Base-by-base conservation (phyloP, 805 yeast genomes). In the Candida ortonii region DNA sequence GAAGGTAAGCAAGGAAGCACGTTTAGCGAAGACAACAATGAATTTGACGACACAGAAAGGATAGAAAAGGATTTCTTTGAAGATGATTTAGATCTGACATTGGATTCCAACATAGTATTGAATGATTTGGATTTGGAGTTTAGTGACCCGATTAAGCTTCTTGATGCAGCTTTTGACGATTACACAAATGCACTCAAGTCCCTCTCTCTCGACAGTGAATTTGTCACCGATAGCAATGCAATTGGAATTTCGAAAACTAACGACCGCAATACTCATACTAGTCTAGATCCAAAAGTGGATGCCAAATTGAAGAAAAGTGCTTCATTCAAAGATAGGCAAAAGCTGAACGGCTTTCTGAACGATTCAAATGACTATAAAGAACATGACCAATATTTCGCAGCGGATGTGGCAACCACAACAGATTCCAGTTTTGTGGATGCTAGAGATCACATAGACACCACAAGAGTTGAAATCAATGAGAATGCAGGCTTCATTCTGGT, bases 91-190 rank as follows among this genome's bases (percentile, higher is more conserved):
- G 38, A 50, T 32, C 22, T 37, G 12, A 39, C 55, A 7, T 15
- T 47, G 2, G 52, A 49, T 23, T 49, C 54, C 10, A 34, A 33
- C 14, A 34, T 40, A 9, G 41, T 47, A 11, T 24, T 46, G 25
- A 40, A 38, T 2, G 38, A 28, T 13, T 28, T 48, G 22, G 43
- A 49, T 13, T 16, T 32, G 9, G 51, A 47, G 7, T 15, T 41
- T 2, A 29, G 44, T 7, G 50, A 50, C 25, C 43, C 53, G 4
- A 34, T 48, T 10, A 41, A 40, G 22, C 30, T 52, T 9, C 30
- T 52, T 5, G 39, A 37, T 16, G 38, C 43, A 14, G 57, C 57
- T 5, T 52, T 50, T 29, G 51, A 50, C 23, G 53, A 52, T 25
- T 52, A 50, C 28, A 40, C 46, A 28, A 38, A 29, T 11, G 55